Evolutionary conservation across 2,329 filamentous ascomycete genomes (phyloP).

Genomic region (Metarhizium rileyi): DNA sequence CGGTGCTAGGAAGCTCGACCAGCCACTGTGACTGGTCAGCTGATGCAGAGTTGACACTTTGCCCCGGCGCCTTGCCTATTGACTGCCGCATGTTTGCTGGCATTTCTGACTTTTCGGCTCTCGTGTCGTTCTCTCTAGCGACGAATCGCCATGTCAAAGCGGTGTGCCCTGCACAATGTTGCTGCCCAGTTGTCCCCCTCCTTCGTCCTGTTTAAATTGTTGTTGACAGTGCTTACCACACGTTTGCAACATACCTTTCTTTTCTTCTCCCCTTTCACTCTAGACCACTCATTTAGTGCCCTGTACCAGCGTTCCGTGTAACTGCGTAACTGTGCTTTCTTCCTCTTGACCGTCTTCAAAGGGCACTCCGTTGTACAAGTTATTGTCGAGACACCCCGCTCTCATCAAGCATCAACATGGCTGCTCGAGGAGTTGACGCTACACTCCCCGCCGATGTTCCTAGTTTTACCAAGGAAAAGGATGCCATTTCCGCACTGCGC

Average conservation of each 20-base stretch:
- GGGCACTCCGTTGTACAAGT: not conserved
- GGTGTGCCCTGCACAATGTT: conserved; percentile 1
- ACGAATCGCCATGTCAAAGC: not conserved
- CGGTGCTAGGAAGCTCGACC: not conserved
- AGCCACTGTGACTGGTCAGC: conserved; percentile 8
- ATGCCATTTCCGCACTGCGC: conserved; percentile 17
- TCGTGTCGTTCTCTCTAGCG: not conserved
- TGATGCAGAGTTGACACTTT: not conserved
- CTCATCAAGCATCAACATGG: conserved; percentile 16
- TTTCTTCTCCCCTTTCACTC: not conserved
- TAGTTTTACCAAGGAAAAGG: conserved; percentile 15
- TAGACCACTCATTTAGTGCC: not conserved
- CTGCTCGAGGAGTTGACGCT: conserved; percentile 15
- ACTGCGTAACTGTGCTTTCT: not conserved
- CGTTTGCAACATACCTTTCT: not conserved
- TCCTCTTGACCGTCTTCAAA: not conserved
- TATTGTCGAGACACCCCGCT: not conserved
- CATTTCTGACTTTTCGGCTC: not conserved
- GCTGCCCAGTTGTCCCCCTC: not conserved
- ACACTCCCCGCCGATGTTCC: conserved; percentile 15
- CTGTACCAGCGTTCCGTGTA: not conserved
- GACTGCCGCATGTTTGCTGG: not conserved
- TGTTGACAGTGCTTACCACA: not conserved
- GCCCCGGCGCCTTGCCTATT: not conserved
- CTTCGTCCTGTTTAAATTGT: conserved; percentile 1